phyloP scores from a whole-genome alignment of 163 green algal genomes.

The Prototheca cutis region DNA sequence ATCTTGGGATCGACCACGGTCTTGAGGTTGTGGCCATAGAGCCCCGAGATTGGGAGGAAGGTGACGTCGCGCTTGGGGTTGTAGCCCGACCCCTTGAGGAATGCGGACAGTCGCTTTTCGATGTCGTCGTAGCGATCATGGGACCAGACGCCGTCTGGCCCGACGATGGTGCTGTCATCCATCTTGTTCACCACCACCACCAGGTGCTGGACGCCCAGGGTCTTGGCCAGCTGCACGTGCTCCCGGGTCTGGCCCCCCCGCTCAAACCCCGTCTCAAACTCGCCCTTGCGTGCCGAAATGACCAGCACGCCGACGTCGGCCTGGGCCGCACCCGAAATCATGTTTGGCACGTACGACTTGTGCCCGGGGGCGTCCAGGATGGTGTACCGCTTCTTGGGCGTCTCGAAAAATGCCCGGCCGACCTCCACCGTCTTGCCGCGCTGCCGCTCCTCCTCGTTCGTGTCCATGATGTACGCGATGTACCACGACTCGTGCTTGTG shows the following conservation, averaged over 20 bases:
- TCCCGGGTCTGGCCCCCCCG: slow-evolving; percentile 94
- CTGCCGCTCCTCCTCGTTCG: slow-evolving; percentile 96
- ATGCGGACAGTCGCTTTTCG: slow-evolving; percentile 74
- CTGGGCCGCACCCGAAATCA: slow-evolving; percentile 87
- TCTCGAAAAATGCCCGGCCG: slow-evolving; percentile 92
- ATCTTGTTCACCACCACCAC: slow-evolving; percentile 99
- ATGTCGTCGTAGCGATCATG: slow-evolving; percentile 83
- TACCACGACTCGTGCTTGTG: slow-evolving; percentile 99
- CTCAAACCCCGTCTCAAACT: slow-evolving; percentile 95
- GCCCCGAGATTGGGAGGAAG: slow-evolving; percentile 88
- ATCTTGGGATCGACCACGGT: slow-evolving; percentile 31
- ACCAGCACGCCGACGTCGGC: slow-evolving; percentile 91
- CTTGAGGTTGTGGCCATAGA: slow-evolving; percentile 88
- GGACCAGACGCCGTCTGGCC: slow-evolving; percentile 31
- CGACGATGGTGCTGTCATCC: slow-evolving; percentile 79
- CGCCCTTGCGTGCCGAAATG: slow-evolving; percentile 58
- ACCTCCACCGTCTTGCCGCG: slow-evolving; percentile 81
- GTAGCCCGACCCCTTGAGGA: slow-evolving; percentile 86
- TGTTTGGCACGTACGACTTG: slow-evolving; percentile 99
- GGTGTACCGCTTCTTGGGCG: slow-evolving; percentile 91
- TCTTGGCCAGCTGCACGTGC: slow-evolving; percentile 98
- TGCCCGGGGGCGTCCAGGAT: slow-evolving; percentile 96
- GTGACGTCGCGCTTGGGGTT: slow-evolving; percentile 88
- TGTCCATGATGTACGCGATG: slow-evolving; percentile 99
- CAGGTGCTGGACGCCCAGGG: slow-evolving; percentile 92